These are phyloP conservation scores for Hericium erinaceus DNA, from an alignment of 768 basidiomycete genomes.

Conservation along the genomic window DNA sequence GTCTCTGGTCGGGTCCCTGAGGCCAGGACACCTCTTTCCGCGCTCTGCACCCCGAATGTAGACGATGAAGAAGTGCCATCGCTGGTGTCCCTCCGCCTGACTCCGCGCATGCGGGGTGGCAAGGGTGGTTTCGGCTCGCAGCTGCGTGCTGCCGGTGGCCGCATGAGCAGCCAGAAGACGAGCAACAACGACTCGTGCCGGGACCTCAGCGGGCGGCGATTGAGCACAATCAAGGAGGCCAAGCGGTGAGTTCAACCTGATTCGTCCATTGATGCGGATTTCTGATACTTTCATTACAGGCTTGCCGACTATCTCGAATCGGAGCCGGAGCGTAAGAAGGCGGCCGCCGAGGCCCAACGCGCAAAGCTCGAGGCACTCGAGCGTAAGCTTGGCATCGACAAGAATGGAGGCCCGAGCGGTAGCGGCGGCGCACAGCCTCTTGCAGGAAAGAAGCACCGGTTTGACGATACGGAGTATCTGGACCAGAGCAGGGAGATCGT, in stretches of 20 bases:
- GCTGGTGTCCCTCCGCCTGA: slow-evolving; percentile 63
- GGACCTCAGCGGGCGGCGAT: slow-evolving; percentile 80
- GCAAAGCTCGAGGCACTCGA: slow-evolving; percentile 82
- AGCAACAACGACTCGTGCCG: slow-evolving; percentile 92
- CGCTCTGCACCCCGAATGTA: slow-evolving; percentile 21
- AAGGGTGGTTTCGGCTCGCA: slow-evolving; percentile 98
- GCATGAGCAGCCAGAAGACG: slow-evolving; percentile 95
- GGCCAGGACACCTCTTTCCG: slow-evolving; percentile 25
- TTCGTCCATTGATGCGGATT: background rate
- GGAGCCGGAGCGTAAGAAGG: slow-evolving; percentile 74
- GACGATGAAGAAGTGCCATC: slow-evolving; percentile 17
- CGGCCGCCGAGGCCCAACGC: slow-evolving; percentile 65
- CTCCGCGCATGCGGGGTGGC: slow-evolving; percentile 72
- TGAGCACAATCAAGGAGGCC: slow-evolving; percentile 94
- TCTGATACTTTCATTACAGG: slow-evolving; percentile 28
- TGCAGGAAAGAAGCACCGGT: slow-evolving; percentile 75
- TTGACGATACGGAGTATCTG: slow-evolving; percentile 88
- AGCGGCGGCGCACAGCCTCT: slow-evolving; percentile 33
- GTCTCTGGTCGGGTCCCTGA: slow-evolving; percentile 26
- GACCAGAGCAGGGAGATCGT: slow-evolving; percentile 89
- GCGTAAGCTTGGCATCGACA: slow-evolving; percentile 64
- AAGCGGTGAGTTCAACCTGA: slow-evolving; percentile 54
- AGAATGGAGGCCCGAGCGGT: slow-evolving; percentile 25
- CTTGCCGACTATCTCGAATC: slow-evolving; percentile 80
- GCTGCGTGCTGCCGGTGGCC: slow-evolving; percentile 90